Percentiles rank a stretch among this genome's conserved stretches.
These are phyloP conservation scores for Saccharomyces jurei DNA, from an alignment of 805 yeast species.

Conservation along the genomic window DNA sequence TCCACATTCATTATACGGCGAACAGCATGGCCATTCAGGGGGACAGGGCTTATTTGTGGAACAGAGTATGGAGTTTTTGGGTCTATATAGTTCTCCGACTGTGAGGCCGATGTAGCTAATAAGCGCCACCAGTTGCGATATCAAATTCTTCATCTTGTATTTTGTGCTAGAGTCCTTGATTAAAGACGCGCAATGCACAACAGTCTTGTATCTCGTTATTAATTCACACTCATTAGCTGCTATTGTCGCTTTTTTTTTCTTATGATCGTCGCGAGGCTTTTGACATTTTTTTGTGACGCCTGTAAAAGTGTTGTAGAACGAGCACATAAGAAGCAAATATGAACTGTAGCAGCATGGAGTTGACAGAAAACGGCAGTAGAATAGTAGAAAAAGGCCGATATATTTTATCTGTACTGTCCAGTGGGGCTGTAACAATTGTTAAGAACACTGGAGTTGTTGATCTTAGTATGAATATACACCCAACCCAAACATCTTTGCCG, in stretches of 20 bases:
- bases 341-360: neutral
- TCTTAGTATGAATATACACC: neutral
- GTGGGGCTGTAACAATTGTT: neutral
- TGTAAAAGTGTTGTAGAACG: neutral
- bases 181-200: neutral
- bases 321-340: neutral
- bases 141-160: neutral
- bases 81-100: constrained; percentile 18
- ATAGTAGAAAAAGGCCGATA: neutral
- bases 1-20: constrained; percentile 79
- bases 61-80: constrained; percentile 19
- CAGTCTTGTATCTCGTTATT: neutral
- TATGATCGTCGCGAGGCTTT: neutral
- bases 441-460: neutral
- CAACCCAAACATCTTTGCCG: neutral
- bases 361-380: neutral
- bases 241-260: neutral
- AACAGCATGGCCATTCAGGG: constrained; percentile 71
- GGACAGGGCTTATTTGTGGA: constrained; percentile 47
- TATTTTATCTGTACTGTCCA: neutral
- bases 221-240: neutral
- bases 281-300: neutral
- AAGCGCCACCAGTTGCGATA: neutral
- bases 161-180: neutral
- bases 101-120: neutral